Evolutionary conservation across 2,329 filamentous ascomycete genomes (phyloP).

Genomic region (Kalmusia sp.): DNA sequence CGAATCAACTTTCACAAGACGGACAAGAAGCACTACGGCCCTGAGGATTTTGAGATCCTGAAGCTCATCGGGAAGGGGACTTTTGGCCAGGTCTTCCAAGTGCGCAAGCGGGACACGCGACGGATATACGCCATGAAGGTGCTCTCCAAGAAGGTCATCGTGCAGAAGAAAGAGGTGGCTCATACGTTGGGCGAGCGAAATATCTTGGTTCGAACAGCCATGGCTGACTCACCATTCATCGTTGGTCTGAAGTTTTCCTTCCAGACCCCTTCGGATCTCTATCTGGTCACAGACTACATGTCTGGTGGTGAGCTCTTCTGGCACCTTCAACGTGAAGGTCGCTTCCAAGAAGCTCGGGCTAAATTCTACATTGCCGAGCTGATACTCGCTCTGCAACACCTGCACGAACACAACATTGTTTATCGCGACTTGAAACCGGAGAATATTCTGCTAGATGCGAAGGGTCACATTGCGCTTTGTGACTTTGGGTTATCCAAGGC

Average conservation of each 20-base stretch:
- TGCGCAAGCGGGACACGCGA: conserved; percentile 93
- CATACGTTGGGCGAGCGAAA: conserved; percentile 97
- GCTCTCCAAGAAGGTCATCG: conserved; percentile 98
- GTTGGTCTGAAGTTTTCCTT: conserved; percentile 98
- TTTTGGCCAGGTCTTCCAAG: conserved; percentile 98
- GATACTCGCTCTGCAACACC: conserved; percentile 91
- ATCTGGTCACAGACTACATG: conserved; percentile 99
- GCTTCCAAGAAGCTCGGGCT: conserved; percentile 91
- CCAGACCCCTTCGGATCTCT: conserved; percentile 94
- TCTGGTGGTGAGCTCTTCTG: conserved; percentile 98
- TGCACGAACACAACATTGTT: conserved; percentile 96
- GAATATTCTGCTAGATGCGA: conserved; percentile 95
- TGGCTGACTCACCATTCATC: conserved; percentile 95
- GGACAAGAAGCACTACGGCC: conserved; percentile 84
- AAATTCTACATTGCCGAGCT: conserved; percentile 99
- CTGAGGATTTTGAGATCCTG: conserved; percentile 93
- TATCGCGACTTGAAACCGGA: conserved; percentile 98
- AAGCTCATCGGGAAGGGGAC: conserved; percentile 98
- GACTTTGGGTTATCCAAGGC: conserved; percentile 98
- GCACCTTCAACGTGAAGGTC: conserved; percentile 96
- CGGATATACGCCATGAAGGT: conserved; percentile 99
- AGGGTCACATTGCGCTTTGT: conserved; percentile 96
- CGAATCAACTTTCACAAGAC: conserved; percentile 87
- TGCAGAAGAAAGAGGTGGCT: conserved; percentile 98
- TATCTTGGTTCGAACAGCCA: conserved; percentile 94